Evolutionary conservation across 2,329 filamentous ascomycete species (phyloP), one percentile per base, ranked within the genome.

Genomic region (Fusarium euwallaceae): DNA sequence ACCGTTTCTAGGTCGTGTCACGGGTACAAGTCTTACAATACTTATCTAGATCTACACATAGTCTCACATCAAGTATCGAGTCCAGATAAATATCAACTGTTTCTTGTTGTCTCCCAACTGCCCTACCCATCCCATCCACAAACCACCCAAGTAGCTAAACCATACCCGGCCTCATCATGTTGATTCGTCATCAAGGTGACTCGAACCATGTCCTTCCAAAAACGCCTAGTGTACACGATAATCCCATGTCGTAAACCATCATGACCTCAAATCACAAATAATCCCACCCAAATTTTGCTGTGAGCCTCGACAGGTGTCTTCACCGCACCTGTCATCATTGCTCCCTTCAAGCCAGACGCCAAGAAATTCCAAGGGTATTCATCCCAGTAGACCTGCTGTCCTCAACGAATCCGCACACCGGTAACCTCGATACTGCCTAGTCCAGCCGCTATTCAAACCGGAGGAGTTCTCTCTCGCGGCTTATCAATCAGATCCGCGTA

Each of bases 401-500:
- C 36, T 27, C 16, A n/a, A 17, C 32, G 32, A 22, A 37, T 2
- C 29, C 32, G 17, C 61, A 48, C 39, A 36, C 56, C 20, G 24
- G 12, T 22, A 29, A 3, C 41, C 58, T 61, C 60, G 78, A 16
- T 66, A 73, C 63, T 73, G n/a, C 59, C 73, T 20, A 66, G 63
- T 32, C 79, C 78, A n/a, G 73, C 53, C 4, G 59, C 67, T 34
- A 79, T 66, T 66, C 78, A 72, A 16, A 67, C 72, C 9, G 76
- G 73, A 6, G 78, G 76, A 22, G 85, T 86, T 69, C 86, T 83
- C 59, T 88, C 87, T 36, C 85, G 82, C 6, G 87, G 86, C 80
- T 89, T 90, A 78, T 90, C 88, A 37, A 90, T 80, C 68, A 90
- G 77, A 65, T 89, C 87, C 2, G 88, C 89, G 74, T 90, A 91